Base-by-base conservation (phyloP, 805 yeast genomes). In the Yarrowia sp. region DNA sequence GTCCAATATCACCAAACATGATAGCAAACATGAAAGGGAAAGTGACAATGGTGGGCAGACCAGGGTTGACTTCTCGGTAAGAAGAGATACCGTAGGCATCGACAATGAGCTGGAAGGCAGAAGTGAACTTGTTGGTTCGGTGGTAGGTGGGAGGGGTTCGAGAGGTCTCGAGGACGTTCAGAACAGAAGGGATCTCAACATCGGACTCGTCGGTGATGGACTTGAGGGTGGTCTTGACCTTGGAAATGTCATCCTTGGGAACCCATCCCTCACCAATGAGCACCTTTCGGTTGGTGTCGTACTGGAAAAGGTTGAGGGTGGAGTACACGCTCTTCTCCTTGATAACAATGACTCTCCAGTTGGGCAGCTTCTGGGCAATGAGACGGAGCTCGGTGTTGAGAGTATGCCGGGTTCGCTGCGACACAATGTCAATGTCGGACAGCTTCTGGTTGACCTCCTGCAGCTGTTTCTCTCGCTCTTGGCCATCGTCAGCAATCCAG, bases 1-100 rank as follows among this genome's bases (percentile, higher is more conserved):
- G 99, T 16, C 99, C 99, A 66, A 92, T 75, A 79, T 95, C 99
- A 80, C 99, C 99, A 80, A 95, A 95, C 99, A 95, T 95, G 71
- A 95, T 88, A 30, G 99, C 98, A 79, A 95, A 95, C 96, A 95
- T 89, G 76, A 95, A 95, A 24, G 99, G 99, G 80, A 95, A 95
- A 0, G 99, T 95, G 26, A 95, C 88, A 52, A 91, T 85, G 0
- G 99, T 93, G 4, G 99, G 93, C 68, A 95, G 80, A 64, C 96
- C 99, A 4, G 99, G 97, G 75, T 95, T 95, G 30, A 95, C 95
- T 76, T 95, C 99, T 70, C 91, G 87, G 78, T 95, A 95, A 2
- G 91, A 84, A 10, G 97, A 95, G 66, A 91, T 81, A 70, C 98
- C 99, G 76, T 95, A 95, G 2, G 98, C 95, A 75, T 95, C 99